phyloP scores from a whole-genome alignment of 768 basidiomycete genomes.

The Podaxis sp. region DNA sequence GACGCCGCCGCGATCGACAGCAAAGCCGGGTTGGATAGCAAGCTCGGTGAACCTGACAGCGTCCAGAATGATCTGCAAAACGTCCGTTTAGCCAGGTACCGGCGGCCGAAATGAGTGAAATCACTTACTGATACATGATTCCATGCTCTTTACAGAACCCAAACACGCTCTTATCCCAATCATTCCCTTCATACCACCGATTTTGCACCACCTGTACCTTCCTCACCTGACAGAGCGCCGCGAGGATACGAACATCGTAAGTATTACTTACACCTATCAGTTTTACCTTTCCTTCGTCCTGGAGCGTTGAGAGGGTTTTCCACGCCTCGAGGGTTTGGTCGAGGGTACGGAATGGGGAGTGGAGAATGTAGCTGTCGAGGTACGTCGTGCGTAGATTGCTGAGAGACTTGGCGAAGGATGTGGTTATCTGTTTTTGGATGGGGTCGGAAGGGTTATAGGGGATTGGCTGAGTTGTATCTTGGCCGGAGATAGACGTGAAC shows the following conservation, averaged over 20 bases:
- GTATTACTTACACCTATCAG: constrained; percentile 78
- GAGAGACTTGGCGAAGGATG: constrained; percentile 66
- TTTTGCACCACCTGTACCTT: constrained; percentile 79
- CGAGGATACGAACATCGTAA: constrained; percentile 61
- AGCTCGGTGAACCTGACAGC: constrained; percentile 68
- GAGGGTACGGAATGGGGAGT: constrained; percentile 65
- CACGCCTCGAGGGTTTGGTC: constrained; percentile 70
- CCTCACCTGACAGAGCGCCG: constrained; percentile 49
- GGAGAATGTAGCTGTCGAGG: constrained; percentile 77
- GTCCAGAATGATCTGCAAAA: constrained; percentile 86
- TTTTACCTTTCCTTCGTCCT: constrained; percentile 62
- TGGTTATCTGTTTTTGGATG: constrained; percentile 57
- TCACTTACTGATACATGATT: constrained; percentile 69
- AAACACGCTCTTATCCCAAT: constrained; percentile 68
- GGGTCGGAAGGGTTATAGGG: constrained; percentile 65
- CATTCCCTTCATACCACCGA: constrained; percentile 81
- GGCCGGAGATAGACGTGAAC: constrained; percentile 73
- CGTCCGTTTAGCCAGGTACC: background rate
- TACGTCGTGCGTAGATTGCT: constrained; percentile 69
- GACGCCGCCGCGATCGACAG: constrained; percentile 43
- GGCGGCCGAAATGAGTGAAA: no score
- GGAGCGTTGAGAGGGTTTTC: constrained; percentile 56
- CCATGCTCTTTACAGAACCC: constrained; percentile 60
- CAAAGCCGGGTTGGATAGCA: constrained; percentile 52
- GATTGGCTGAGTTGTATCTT: constrained; percentile 66